Evolutionary conservation across 192 early-diverging fungal genomes (phyloP).

Genomic region (Coemansia sp.): DNA sequence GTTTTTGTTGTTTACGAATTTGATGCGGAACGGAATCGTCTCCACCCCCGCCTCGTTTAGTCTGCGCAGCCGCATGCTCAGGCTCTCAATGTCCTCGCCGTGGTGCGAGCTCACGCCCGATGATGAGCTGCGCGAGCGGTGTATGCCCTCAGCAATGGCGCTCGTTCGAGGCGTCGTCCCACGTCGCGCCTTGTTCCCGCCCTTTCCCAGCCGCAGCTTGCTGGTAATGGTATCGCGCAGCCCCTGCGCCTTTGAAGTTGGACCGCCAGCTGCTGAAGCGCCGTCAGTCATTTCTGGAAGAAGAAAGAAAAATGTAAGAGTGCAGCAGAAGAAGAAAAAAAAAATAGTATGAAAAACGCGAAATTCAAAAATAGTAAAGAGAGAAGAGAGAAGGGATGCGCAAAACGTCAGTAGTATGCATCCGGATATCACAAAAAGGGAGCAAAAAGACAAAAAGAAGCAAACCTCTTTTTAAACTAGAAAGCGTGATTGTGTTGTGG

Average conservation of each 20-base stretch:
- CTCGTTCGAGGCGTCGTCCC: slow-evolving; percentile 40
- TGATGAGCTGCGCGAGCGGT: slow-evolving; percentile 6
- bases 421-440: background rate
- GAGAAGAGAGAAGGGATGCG: slow-evolving; percentile 2
- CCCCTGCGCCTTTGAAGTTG: slow-evolving; percentile 1
- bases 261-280: background rate
- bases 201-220: slow-evolving; percentile 22
- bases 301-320: background rate
- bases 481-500: background rate
- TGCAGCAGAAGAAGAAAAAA: background rate
- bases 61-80: slow-evolving; percentile 27
- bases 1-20: slow-evolving; percentile 44
- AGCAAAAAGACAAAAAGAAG: background rate
- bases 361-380: slow-evolving; percentile 9
- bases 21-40: slow-evolving; percentile 35
- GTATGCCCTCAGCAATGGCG: slow-evolving; percentile 7
- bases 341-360: slow-evolving; percentile 12
- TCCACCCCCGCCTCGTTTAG: slow-evolving; percentile 14
- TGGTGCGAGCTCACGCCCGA: slow-evolving; percentile 7
- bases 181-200: slow-evolving; percentile 38
- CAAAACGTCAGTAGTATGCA: background rate
- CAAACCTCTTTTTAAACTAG: background rate
- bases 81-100: slow-evolving; percentile 13
- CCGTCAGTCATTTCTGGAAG: background rate
- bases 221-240: slow-evolving; percentile 6